Evolutionary conservation across 352 stramenopile species (phyloP).

Genomic region (Phytophthora colocasiae): DNA sequence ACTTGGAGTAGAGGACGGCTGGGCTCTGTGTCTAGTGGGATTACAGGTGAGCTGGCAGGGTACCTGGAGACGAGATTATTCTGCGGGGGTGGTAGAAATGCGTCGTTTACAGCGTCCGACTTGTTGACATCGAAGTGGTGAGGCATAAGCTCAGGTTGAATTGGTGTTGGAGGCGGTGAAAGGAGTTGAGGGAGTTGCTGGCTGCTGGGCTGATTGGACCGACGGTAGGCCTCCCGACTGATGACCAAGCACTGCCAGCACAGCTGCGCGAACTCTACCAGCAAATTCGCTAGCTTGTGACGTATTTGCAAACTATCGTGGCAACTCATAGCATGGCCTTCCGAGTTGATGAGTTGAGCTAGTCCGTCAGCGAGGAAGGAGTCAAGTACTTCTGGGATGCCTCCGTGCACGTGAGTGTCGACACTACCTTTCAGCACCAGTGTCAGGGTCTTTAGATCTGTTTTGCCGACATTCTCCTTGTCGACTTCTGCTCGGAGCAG

Average conservation of each 20-base stretch:
- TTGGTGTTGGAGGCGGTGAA: background rate
- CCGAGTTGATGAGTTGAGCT: slow-evolving; percentile 37
- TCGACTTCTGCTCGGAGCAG: slow-evolving; percentile 63
- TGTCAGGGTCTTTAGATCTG: slow-evolving; percentile 78
- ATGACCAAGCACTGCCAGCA: slow-evolving; percentile 68
- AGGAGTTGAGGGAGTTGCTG: slow-evolving; percentile 10
- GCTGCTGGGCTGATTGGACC: slow-evolving; percentile 17
- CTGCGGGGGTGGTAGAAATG: slow-evolving; percentile 22
- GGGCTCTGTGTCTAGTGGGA: slow-evolving; percentile 2
- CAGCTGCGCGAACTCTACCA: slow-evolving; percentile 65
- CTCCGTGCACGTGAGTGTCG: slow-evolving; percentile 80
- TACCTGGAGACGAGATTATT: slow-evolving; percentile 3
- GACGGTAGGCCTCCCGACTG: slow-evolving; percentile 65
- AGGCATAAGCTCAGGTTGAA: slow-evolving; percentile 18
- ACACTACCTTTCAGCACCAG: slow-evolving; percentile 85
- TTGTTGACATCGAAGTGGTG: slow-evolving; percentile 12
- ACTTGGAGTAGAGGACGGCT: slow-evolving; percentile 13
- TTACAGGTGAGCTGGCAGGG: background rate
- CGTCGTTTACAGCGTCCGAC: slow-evolving; percentile 4
- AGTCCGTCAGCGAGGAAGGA: slow-evolving; percentile 52
- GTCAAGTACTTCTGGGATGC: slow-evolving; percentile 76
- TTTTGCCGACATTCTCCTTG: slow-evolving; percentile 53
- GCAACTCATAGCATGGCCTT: slow-evolving; percentile 43
- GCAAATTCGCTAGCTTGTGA: slow-evolving; percentile 57
- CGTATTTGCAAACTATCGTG: slow-evolving; percentile 42